Evolutionary conservation across 441 rosid genomes (phyloP).

Genomic region (Corymbia citriodora): DNA sequence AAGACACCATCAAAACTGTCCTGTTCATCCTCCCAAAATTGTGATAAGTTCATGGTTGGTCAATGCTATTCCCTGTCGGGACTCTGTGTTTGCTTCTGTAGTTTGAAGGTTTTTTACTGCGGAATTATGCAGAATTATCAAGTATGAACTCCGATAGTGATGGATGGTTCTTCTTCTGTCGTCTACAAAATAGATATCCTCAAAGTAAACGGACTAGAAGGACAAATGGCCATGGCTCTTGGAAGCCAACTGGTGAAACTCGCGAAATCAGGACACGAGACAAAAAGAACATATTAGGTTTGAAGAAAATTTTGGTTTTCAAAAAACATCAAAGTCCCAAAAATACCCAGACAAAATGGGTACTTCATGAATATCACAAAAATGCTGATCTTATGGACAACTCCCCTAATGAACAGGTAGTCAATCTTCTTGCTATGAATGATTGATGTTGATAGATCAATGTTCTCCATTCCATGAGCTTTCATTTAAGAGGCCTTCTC

Average conservation of each 20-base stretch:
- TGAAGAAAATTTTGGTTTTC: not conserved
- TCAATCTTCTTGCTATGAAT: not conserved
- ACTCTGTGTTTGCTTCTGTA: not conserved
- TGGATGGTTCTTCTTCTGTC: not conserved
- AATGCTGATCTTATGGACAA: not conserved
- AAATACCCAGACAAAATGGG: not conserved
- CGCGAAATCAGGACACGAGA: not conserved
- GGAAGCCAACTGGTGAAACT: not conserved
- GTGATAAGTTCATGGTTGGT: not conserved
- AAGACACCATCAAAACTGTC: not conserved
- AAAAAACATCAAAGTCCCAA: not conserved
- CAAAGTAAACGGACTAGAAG: not conserved
- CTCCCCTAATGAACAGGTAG: not conserved
- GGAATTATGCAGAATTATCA: not conserved
- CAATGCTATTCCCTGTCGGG: not conserved
- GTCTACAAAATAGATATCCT: not conserved
- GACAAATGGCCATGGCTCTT: not conserved
- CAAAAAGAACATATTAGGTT: not conserved
- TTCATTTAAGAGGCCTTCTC: not conserved
- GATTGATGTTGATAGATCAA: not conserved
- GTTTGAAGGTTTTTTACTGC: not conserved
- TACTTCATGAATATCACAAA: not conserved
- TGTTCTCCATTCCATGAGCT: not conserved
- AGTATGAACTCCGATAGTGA: not conserved
- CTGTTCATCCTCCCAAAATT: not conserved